Percentiles rank a stretch among this genome's conserved stretches.
These are phyloP conservation scores for Sclerotinia trifoliorum DNA, from an alignment of 2,329 filamentous ascomycete genomes.

Conservation along the genomic window DNA sequence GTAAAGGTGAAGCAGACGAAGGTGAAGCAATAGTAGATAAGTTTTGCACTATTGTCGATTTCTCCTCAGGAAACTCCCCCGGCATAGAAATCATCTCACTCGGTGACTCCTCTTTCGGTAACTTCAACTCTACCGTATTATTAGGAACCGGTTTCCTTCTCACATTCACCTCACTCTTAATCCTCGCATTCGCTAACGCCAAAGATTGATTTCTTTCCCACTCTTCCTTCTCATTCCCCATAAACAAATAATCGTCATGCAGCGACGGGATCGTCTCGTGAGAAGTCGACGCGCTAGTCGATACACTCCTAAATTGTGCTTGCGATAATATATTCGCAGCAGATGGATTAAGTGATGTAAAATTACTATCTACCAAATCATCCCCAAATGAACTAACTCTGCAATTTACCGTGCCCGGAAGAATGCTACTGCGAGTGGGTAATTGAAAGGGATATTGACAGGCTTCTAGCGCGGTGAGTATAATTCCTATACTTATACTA, in stretches of 20 bases:
- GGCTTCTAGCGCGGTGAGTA: conserved; percentile 34
- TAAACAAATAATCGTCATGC: conserved; percentile 22
- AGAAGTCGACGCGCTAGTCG: not conserved
- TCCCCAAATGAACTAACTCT: conserved; percentile 29
- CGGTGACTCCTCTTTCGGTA: conserved; percentile 18
- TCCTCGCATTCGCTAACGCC: conserved; percentile 6
- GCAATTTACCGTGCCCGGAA: conserved; percentile 24
- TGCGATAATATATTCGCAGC: conserved; percentile 21
- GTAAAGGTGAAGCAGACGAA: not conserved
- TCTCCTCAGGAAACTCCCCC: conserved; percentile 22
- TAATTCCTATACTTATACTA: conserved; percentile 31
- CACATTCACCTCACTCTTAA: conserved; percentile 19
- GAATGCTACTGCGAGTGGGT: conserved; percentile 17
- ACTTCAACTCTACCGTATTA: not conserved
- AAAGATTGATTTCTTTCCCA: conserved; percentile 16
- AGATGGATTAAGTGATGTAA: conserved; percentile 21
- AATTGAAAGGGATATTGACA: conserved; percentile 34
- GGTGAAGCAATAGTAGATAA: not conserved
- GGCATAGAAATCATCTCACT: conserved; percentile 16
- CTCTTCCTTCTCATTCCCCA: conserved; percentile 19
- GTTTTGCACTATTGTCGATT: conserved; percentile 22
- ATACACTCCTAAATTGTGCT: not conserved
- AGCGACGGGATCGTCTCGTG: conserved; percentile 24
- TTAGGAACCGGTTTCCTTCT: conserved; percentile 27
- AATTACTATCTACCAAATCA: conserved; percentile 30